These are phyloP conservation scores for Yarrowia keelungensis DNA, from an alignment of 805 yeast genomes.

Conservation along the genomic window DNA sequence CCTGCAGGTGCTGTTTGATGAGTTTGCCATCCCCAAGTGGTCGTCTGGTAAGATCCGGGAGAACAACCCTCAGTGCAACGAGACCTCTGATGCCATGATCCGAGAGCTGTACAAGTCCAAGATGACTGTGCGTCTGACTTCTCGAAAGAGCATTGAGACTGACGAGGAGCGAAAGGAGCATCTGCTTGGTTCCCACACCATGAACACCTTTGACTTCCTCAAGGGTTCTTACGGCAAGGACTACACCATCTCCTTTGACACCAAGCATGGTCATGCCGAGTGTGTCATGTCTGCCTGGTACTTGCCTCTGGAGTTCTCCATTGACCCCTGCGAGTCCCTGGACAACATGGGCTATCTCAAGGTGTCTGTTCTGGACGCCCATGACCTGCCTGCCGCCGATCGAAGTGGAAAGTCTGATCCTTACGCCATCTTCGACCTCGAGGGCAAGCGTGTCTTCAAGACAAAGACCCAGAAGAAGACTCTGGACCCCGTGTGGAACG, in stretches of 20 bases:
- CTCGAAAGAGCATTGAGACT: constrained; percentile 55
- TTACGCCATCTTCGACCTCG: constrained; percentile 70
- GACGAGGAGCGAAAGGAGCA: constrained; percentile 52
- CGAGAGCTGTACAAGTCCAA: constrained; percentile 80
- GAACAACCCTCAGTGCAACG: constrained; percentile 51
- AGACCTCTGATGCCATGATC: constrained; percentile 75
- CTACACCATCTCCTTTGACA: constrained; percentile 60
- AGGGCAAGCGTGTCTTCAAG: constrained; percentile 70
- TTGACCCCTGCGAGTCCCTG: constrained; percentile 78
- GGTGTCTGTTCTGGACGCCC: constrained; percentile 68
- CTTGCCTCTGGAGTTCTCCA: constrained; percentile 69
- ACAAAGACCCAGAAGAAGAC: constrained; percentile 86
- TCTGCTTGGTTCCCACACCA: constrained; percentile 63
- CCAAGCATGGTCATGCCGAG: constrained; percentile 55
- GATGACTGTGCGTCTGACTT: constrained; percentile 65
- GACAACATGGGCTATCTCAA: constrained; percentile 75
- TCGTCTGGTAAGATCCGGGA: constrained; percentile 59
- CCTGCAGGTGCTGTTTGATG: constrained; percentile 80
- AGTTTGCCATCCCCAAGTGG: constrained; percentile 69
- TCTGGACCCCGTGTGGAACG: constrained; percentile 89
- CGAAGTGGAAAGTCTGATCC: constrained; percentile 95
- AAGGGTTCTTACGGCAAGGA: constrained; percentile 70
- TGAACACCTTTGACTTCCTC: constrained; percentile 72
- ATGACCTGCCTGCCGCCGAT: constrained; percentile 82
- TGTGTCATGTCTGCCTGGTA: constrained; percentile 67